Conservation (phyloP, 1,284 basidiomycete genomes). For the Cutaneotrichosporon cyanovorans region DNA sequence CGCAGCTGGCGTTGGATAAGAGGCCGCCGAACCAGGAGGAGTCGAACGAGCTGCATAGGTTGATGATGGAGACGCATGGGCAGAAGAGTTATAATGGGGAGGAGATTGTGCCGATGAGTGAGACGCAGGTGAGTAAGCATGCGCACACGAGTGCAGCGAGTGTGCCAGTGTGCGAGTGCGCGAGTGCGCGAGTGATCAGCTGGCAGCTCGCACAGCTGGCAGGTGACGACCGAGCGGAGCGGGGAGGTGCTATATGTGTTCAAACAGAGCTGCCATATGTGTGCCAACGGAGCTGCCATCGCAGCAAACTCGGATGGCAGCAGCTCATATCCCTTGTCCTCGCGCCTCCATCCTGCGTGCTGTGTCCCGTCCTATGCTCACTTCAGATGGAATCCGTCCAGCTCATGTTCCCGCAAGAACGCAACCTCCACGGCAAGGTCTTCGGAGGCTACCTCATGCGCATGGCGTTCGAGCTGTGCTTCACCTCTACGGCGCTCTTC, state of each 20-base stretch:
- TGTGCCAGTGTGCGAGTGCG: too few species aligned
- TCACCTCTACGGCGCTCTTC: slow-evolving; percentile 64
- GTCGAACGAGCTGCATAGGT: slow-evolving; percentile 59
- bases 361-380: too few species aligned
- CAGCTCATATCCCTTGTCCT: too few species aligned
- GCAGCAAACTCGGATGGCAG: too few species aligned
- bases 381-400: slow-evolving; percentile 22
- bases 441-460: slow-evolving; percentile 65
- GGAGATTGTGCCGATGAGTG: slow-evolving; percentile 36
- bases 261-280: too few species aligned
- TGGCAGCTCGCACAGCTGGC: too few species aligned
- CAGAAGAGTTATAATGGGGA: slow-evolving; percentile 26
- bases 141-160: too few species aligned
- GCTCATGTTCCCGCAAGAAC: slow-evolving; percentile 76
- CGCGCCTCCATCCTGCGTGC: too few species aligned
- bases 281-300: too few species aligned
- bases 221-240: too few species aligned
- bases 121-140: slow-evolving; percentile 38
- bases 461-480: slow-evolving; percentile 62
- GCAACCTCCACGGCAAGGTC: slow-evolving; percentile 73
- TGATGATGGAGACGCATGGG: slow-evolving; percentile 53
- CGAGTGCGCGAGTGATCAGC: too few species aligned
- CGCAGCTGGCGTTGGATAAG: slow-evolving; percentile 56
- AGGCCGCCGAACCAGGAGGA: slow-evolving; percentile 66
- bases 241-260: too few species aligned